Percentiles rank a stretch among this genome's conserved stretches.
Evolutionary conservation across 2,329 filamentous ascomycete species (phyloP).

Genomic region (Aspergillus pseudoglaucus): DNA sequence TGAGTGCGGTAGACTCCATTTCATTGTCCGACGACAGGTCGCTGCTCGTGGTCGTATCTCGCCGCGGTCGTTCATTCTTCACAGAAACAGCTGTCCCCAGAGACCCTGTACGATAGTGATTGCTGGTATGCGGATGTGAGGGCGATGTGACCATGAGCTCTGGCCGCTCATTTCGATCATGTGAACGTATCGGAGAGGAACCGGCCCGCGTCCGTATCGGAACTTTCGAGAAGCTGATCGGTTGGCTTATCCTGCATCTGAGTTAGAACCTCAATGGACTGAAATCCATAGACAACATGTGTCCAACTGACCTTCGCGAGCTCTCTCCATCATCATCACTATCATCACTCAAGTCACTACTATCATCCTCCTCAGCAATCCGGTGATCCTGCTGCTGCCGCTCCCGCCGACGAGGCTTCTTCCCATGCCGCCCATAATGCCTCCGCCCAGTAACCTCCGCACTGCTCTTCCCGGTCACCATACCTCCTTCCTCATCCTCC

Average conservation of each 20-base stretch:
- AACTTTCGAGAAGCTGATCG: slow-evolving; percentile 96
- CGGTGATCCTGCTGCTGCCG: slow-evolving; percentile 44
- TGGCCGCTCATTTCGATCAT: slow-evolving; percentile 38
- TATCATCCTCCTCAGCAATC: slow-evolving; percentile 58
- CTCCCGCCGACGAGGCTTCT: slow-evolving; percentile 29
- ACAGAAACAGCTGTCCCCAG: slow-evolving; percentile 49
- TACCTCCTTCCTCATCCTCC: slow-evolving; percentile 57
- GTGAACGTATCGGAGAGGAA: slow-evolving; percentile 71
- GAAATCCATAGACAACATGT: no score
- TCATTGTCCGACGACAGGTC: slow-evolving; percentile 63
- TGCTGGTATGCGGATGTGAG: slow-evolving; percentile 42
- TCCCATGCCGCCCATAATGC: slow-evolving; percentile 22
- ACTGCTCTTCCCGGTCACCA: slow-evolving; percentile 54
- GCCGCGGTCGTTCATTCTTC: slow-evolving; percentile 46
- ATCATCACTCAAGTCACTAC: slow-evolving; percentile 60
- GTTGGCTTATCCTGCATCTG: slow-evolving; percentile 61
- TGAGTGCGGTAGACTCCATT: slow-evolving; percentile 47
- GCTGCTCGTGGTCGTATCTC: slow-evolving; percentile 60
- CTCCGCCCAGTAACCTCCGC: slow-evolving; percentile 52
- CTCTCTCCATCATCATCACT: slow-evolving; percentile 56
- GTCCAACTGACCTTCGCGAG: slow-evolving; percentile 25
- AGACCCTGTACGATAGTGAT: slow-evolving; percentile 49
- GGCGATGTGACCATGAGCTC: slow-evolving; percentile 53
- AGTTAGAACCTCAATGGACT: no score
- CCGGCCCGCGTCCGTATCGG: slow-evolving; percentile 78